These are phyloP conservation scores for Oryza glumipatula DNA, from an alignment of 176 grass and related monocot species.

Conservation along the genomic window DNA sequence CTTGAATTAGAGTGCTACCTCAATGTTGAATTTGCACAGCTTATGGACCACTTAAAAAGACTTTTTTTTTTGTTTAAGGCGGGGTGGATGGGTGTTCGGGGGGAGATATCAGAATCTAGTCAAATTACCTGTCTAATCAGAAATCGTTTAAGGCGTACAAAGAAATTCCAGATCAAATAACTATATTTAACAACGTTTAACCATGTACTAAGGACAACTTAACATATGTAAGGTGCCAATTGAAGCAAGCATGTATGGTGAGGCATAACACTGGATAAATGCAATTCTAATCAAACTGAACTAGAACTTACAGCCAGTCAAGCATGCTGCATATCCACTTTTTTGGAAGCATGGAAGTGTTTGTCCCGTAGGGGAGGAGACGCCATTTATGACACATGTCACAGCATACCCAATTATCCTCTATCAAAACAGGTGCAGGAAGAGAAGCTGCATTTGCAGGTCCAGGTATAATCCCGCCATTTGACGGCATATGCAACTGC, in stretches of 20 bases:
- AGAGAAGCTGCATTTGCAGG: conserved; percentile 26
- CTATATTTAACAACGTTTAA: conserved; percentile 16
- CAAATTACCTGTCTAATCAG: background rate
- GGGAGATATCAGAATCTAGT: background rate
- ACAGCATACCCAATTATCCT: conserved; percentile 80
- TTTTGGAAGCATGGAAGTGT: conserved; percentile 61
- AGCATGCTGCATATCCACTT: conserved; percentile 89
- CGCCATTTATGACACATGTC: conserved; percentile 78
- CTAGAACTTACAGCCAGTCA: conserved; percentile 82
- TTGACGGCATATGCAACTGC: conserved; percentile 44
- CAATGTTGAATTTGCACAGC: background rate
- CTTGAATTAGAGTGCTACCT: background rate
- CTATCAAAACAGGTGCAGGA: conserved; percentile 50
- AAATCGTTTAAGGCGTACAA: conserved; percentile 19
- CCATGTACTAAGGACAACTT: background rate
- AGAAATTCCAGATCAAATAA: conserved; percentile 28
- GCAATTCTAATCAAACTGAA: conserved; percentile 24
- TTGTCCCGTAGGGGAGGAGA: conserved; percentile 73
- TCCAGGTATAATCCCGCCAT: conserved; percentile 22
- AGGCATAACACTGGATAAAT: conserved; percentile 19
- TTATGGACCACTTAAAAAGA: conserved; percentile 2
- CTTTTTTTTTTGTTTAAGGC: too few relatives aligned
- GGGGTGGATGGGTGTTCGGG: too few relatives aligned
- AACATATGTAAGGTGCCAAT: background rate
- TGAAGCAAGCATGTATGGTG: background rate